A percentile compares a stretch with the other conserved stretches of the same genome.
phyloP scores from a whole-genome alignment of 345 rosid species.

The Passiflora organensis region DNA sequence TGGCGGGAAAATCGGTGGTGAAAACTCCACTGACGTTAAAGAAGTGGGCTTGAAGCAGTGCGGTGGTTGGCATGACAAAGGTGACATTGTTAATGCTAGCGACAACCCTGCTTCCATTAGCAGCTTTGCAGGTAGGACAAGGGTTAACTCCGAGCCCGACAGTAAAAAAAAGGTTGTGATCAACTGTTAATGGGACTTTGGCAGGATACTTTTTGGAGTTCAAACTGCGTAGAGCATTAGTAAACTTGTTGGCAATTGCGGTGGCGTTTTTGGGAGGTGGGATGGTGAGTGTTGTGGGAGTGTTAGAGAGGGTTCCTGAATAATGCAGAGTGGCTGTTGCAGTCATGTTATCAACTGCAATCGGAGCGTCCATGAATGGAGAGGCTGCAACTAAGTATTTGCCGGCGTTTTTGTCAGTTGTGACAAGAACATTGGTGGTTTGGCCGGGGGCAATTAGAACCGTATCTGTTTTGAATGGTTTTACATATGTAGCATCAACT shows the following conservation, averaged over 20 bases:
- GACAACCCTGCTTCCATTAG: constrained; percentile 46
- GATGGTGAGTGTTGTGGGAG: constrained; percentile 24
- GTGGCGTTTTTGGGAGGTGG: constrained; percentile 61
- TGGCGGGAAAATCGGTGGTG: constrained; percentile 34
- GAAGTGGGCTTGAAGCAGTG: constrained; percentile 65
- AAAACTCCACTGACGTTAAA: constrained; percentile 35
- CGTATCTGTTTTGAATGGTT: constrained; percentile 47
- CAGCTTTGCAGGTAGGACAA: constrained; percentile 52
- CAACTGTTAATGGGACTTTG: constrained; percentile 48
- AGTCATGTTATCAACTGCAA: constrained; percentile 47
- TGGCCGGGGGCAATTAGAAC: constrained; percentile 58
- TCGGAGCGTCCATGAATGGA: constrained; percentile 51
- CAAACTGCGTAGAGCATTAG: constrained; percentile 44
- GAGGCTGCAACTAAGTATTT: constrained; percentile 59
- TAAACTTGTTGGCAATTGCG: constrained; percentile 41
- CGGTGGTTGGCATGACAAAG: constrained; percentile 52
- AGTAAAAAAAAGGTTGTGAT: constrained; percentile 43
- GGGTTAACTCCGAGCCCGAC: constrained; percentile 48
- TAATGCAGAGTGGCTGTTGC: constrained; percentile 57
- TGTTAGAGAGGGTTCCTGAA: constrained; percentile 26
- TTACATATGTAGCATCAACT: constrained; percentile 57
- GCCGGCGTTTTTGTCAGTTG: constrained; percentile 41
- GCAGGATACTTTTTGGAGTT: constrained; percentile 63
- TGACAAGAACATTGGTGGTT: constrained; percentile 59
- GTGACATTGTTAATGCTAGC: constrained; percentile 62